Evolutionary conservation across 2,329 filamentous ascomycete species (phyloP), one percentile per base, ranked within the genome.

Genomic region (Escovopsis sp.): DNA sequence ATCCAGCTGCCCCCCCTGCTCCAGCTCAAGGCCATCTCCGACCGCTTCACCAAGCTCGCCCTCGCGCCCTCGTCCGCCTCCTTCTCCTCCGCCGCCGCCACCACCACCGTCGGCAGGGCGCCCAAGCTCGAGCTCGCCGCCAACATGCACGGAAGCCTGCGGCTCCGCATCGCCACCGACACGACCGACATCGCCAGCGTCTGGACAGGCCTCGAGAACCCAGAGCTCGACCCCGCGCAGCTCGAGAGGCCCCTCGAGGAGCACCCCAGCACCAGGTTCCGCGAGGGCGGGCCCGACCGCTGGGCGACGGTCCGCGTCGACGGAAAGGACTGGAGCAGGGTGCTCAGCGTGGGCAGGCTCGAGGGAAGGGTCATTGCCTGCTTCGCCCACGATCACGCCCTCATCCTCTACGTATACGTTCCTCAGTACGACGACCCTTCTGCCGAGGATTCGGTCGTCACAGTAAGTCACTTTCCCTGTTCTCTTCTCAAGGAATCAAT

Each of bases 281-380:
- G 77, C 51, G 74, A 79, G 42, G 79, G 76, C 18, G 85, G 84
- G 12, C 84, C 87, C 12, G 79, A 86, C 47, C 79, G 77, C 38
- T 96, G 89, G 86, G 85, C 87, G 1, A 86, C 77, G 23, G 89
- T 96, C 33, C 73, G 85, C 42, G 87, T 96, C 23, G 91, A 96
- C 62, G 91, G 87, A 32, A 82, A 79, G 59, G 91, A 98, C 59
- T 96, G 91, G 89, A 86, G 86, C 30, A 78, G 77, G 51, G 89
- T 96, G n/a, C 69, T 98, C 50, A 93, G 86, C 59, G 88, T 96
- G 11, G 89, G 89, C 1, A 72, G 88, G 40, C 65, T 96, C 28
- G 89, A 91, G 52, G 89, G 87, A 1, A 73, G 86, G 51, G 89
- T 96, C 41, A 91, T 96, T 66, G 91, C 88, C 44, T 95, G 88